Evolutionary conservation across 1,284 basidiomycete species (phyloP), one percentile per base, ranked within the genome.

Genomic region (Cerrena zonata): DNA sequence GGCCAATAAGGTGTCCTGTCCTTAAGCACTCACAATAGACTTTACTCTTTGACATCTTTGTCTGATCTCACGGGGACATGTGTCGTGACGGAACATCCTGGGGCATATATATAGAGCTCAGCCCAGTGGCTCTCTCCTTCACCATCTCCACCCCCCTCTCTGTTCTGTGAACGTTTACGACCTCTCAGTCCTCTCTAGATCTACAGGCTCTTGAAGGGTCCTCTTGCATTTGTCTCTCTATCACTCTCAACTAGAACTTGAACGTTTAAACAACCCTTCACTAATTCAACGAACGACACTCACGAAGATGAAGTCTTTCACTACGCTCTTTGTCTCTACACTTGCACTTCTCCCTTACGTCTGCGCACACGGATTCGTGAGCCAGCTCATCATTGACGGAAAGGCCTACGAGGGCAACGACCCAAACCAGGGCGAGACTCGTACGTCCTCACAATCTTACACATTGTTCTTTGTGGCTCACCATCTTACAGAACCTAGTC

Each of bases 351-450:
- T 60, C 11, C 60, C 67, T 23, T 53, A 50, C 45, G 79, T 74
- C 38, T 66, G 70, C 18, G 82, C 79, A 2, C 86, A 88, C 55
- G 85, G 86, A 18, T 79, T 75, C 60, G 65, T 88, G 36, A 61
- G 66, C 42, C 58, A 67, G 40, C 65, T 88, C 45, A 68, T 69
- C 47, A 76, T 86, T 55, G 78, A 82, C 48, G 80, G 80, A 48
- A 76, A 72, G 55, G 55, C 58, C 4, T 86, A 73, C 69, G 53
- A 59, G 38, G 85, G 86, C 48, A 77, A 82, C 61, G 58, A 67
- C 10, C 81, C 82, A 38, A 68, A 67, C 51, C 71, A 69, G 19
- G 48, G 67, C 36, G 52, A 50, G 24, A 48, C 7, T 10, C 10
- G 21, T 18, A 40, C 5, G 39, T 40, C 10, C 10, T 10, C 39